phyloP scores from a whole-genome alignment of 805 yeast species.

The Candida yuanshanica region DNA sequence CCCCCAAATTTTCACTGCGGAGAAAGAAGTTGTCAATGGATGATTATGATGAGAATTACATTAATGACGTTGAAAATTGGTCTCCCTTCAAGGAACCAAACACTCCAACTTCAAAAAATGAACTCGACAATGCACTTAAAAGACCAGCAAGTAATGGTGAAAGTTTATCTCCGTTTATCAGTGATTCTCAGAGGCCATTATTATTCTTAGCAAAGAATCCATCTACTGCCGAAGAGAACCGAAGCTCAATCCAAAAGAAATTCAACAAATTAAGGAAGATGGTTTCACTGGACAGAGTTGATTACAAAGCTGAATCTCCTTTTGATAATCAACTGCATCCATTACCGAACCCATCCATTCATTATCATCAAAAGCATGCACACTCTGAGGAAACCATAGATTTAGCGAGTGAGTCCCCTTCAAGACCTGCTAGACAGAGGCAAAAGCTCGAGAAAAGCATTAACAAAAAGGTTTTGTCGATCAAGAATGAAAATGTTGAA shows the following conservation, averaged over 20 bases:
- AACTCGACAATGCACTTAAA: slow-evolving; percentile 16
- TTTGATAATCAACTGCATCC: slow-evolving; percentile 20
- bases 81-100: slow-evolving; percentile 25
- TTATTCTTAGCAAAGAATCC: slow-evolving; percentile 13
- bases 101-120: slow-evolving; percentile 18
- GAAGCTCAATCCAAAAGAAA: slow-evolving; percentile 23
- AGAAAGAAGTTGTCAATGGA: slow-evolving; percentile 15
- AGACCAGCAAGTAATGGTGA: slow-evolving; percentile 25
- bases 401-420: slow-evolving; percentile 27
- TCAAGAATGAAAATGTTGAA: slow-evolving; percentile 8
- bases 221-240: slow-evolving; percentile 24
- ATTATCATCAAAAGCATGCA: slow-evolving; percentile 8
- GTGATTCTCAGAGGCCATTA: slow-evolving; percentile 21
- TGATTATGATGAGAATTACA: slow-evolving; percentile 17
- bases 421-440: slow-evolving; percentile 28
- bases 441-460: slow-evolving; percentile 11
- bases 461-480: slow-evolving; percentile 9
- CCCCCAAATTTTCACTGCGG: slow-evolving; percentile 18
- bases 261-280: slow-evolving; percentile 25
- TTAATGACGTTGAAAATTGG: slow-evolving; percentile 25
- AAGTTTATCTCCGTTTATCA: slow-evolving; percentile 23
- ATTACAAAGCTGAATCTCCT: slow-evolving; percentile 16
- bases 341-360: slow-evolving; percentile 24
- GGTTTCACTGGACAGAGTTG: slow-evolving; percentile 20
- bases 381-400: slow-evolving; percentile 3